Base-by-base conservation (phyloP, 306 rosid species). In the Corylus americana region DNA sequence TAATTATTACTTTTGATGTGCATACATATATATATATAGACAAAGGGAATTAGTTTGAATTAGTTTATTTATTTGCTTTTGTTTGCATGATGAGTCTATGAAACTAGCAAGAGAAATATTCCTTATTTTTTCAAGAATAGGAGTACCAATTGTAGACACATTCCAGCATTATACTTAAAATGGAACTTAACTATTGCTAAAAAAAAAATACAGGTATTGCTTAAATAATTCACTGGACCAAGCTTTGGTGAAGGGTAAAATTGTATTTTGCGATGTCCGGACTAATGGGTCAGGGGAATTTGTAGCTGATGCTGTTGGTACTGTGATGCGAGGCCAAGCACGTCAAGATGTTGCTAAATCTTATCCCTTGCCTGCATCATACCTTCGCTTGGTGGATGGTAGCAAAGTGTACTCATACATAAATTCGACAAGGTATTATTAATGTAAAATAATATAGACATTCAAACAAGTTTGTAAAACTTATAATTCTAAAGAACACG, bases 221-320 rank as follows among this genome's bases (percentile, higher is more conserved):
- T 0, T 0, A 0, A 2, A 11, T 10, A 3, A 12, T 49, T 49
- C 53, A 3, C 53, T 49, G 0, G 4, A 49, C 53, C 16, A 12
- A 17, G 57, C 80, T 0, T 47, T 50, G 66, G 82, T 82, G 1
- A 37, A 74, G 25, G 86, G 86, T 8, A 88, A 84, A 79, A 88
- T 86, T 73, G 79, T 88, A 58, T 51, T 86, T 0, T 86, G 89
- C 4, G 89, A 88, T 0, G 51, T 1, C 49, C 22, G 9, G 0
- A 9, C 0, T 29, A 1, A 0, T 3, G 86, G 74, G 42, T 0
- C 0, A 22, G 76, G 73, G 17, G n/a, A 73, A 18, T 31, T 71
- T 1, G 1, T 4, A 16, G 80, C 74, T 1, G 80, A 16, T 4
- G 81, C 81, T 7, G 42, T 14, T 39, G 91, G 89, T 16, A 13